These are phyloP conservation scores for Alternaria sp. DNA, from an alignment of 2,329 filamentous ascomycete species.

Conservation along the genomic window DNA sequence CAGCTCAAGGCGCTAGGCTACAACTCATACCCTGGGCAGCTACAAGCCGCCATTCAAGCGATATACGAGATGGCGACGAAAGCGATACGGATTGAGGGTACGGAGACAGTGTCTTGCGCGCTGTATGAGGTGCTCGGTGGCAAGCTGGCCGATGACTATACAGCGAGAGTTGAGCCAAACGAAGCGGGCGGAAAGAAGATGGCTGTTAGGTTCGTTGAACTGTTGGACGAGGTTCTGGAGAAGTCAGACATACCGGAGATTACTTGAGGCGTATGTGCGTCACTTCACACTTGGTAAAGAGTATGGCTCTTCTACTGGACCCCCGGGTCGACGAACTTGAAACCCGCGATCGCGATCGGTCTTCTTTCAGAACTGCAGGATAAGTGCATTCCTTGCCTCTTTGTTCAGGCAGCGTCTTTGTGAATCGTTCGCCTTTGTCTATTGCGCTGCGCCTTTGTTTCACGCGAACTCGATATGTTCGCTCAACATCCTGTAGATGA, in stretches of 20 bases:
- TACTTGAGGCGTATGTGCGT: not conserved
- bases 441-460: not conserved
- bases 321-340: not conserved
- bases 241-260: not conserved
- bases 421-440: not conserved
- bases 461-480: not conserved
- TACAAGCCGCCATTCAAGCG: constrained; percentile 43
- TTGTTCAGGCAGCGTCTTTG: not conserved
- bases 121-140: constrained; percentile 44
- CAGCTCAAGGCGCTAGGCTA: constrained; percentile 42
- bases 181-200: constrained; percentile 43
- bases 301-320: not conserved
- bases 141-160: constrained; percentile 36
- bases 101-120: constrained; percentile 39
- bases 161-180: constrained; percentile 46
- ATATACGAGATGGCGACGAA: constrained; percentile 41
- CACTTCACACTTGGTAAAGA: not conserved
- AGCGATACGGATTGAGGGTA: constrained; percentile 36
- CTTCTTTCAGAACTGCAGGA: not conserved
- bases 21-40: constrained; percentile 31
- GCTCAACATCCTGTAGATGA: not conserved
- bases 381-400: not conserved
- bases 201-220: constrained; percentile 31
- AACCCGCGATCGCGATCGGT: not conserved
- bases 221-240: constrained; percentile 17